Percentiles rank a stretch among this genome's conserved stretches.
Conservation (phyloP, 305 asterid genomes). For the Fraxinus platypoda region DNA sequence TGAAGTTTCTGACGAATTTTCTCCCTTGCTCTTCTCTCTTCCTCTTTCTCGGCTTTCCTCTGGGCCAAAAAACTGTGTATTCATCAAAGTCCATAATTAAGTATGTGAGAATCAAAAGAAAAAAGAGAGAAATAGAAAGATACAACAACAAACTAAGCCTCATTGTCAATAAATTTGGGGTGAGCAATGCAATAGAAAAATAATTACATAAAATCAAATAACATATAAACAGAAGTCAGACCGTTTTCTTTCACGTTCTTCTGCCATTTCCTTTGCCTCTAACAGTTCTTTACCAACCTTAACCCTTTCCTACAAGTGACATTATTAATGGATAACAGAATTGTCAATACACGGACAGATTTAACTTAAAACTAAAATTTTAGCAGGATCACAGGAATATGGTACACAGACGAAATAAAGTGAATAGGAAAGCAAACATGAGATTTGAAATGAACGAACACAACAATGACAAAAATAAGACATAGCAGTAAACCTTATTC, state of each 20-base stretch:
- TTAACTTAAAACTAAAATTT: neutral
- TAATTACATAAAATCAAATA: neutral
- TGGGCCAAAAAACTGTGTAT: slow-evolving; percentile 46
- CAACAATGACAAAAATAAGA: neutral
- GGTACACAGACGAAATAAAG: neutral
- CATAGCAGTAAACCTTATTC: neutral
- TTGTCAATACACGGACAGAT: slow-evolving; percentile 11
- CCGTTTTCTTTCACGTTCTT: slow-evolving; percentile 71
- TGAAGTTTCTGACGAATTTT: slow-evolving; percentile 61
- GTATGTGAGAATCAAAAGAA: slow-evolving; percentile 14
- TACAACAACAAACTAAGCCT: neutral
- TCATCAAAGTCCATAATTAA: slow-evolving; percentile 15
- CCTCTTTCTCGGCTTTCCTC: slow-evolving; percentile 57
- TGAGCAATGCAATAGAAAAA: neutral
- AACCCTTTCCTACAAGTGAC: slow-evolving; percentile 54
- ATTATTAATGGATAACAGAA: slow-evolving; percentile 6
- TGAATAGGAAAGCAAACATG: neutral
- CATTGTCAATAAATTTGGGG: neutral
- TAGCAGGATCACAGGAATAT: neutral
- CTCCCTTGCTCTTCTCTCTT: slow-evolving; percentile 64
- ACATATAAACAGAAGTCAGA: slow-evolving; percentile 21
- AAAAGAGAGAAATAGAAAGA: neutral
- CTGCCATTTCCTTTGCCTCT: slow-evolving; percentile 47
- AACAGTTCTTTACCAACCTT: slow-evolving; percentile 50
- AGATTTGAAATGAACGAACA: neutral